Evolutionary conservation across 352 stramenopile species (phyloP), one percentile per base, ranked within the genome.

Genomic region (Globisporangium iwayamae): DNA sequence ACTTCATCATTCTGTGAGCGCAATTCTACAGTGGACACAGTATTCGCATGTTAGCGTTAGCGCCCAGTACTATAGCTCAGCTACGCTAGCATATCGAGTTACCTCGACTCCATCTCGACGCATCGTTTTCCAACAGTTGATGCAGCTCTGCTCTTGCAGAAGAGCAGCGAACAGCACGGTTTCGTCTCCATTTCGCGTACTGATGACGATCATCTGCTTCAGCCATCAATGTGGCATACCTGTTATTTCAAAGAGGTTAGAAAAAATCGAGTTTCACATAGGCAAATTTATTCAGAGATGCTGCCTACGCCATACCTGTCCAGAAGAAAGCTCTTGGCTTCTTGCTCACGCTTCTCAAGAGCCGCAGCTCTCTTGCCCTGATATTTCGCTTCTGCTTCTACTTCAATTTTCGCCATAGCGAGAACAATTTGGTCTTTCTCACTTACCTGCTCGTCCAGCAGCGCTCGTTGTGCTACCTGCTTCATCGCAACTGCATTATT

Each of bases 141-240:
- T 55, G 38, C 25, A 89, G 65, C 52, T 81, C 59, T 22, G 63
- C 38, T 25, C 73, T 75, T 34, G 78, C 69, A 4, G 60, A 60
- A 28, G 78, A 66, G 60, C 85, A 72, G 2, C 80, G 74, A 36
- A 79, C 25, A 46, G 76, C 75, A 57, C 78, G 75, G 70, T 79
- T 56, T 41, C 76, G 71, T 22, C 78, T 75, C 80, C 80, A 89
- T 22, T 72, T 81, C 67, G 85, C 84, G 56, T 87, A 87, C 16
- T 72, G 65, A 60, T 79, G 72, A 18, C 69, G 69, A 56, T 78
- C 56, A 50, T 87, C 70, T 18, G 70, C 72, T 47, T 66, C 74
- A 20, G 34, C 50, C 53, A 82, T 73, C 7, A 87, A 55, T 14
- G 47, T 53, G 3, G 66, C 63, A 58, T 85, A 79, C 62, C 79